These are phyloP conservation scores for Trametes versicolor DNA, from an alignment of 1,284 basidiomycete genomes.

Conservation along the genomic window DNA sequence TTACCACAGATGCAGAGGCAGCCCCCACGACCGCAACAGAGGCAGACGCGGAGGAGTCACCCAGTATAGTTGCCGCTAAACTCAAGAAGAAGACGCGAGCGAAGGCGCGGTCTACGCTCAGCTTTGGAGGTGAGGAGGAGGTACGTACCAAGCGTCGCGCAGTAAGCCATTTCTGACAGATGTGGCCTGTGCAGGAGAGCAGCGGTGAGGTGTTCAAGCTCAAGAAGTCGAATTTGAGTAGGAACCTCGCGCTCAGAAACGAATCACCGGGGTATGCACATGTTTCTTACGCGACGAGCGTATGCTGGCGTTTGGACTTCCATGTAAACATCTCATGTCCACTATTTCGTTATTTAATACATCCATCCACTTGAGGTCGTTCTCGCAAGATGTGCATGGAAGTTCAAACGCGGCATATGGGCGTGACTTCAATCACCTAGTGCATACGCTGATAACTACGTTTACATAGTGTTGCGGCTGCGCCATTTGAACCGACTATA, in stretches of 20 bases:
- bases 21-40: conserved; percentile 45
- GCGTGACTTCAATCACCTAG: no score
- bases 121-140: conserved; percentile 86
- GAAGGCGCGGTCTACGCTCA: conserved; percentile 74
- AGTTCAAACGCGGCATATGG: conserved; percentile 17
- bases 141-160: conserved; percentile 52
- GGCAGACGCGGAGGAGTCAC: conserved; percentile 51
- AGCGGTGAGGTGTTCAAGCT: conserved; percentile 74
- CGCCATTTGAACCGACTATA: conserved; percentile 59
- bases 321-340: conserved; percentile 29
- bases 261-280: conserved; percentile 49
- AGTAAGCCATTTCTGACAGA: conserved; percentile 38
- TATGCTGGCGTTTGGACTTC: conserved; percentile 25
- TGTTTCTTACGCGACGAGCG: neutral
- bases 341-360: conserved; percentile 9
- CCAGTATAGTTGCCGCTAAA: conserved; percentile 67
- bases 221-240: conserved; percentile 80
- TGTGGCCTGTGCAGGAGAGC: conserved; percentile 52
- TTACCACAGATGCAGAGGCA: conserved; percentile 43
- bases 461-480: conserved; percentile 43
- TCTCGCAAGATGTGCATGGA: conserved; percentile 21
- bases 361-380: neutral
- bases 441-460: conserved; percentile 28
- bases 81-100: conserved; percentile 72
- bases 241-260: conserved; percentile 65